Evolutionary conservation across 106 monocot species (phyloP), one percentile per base, ranked within the genome.

Genomic region (Platanthera zijinensis): DNA sequence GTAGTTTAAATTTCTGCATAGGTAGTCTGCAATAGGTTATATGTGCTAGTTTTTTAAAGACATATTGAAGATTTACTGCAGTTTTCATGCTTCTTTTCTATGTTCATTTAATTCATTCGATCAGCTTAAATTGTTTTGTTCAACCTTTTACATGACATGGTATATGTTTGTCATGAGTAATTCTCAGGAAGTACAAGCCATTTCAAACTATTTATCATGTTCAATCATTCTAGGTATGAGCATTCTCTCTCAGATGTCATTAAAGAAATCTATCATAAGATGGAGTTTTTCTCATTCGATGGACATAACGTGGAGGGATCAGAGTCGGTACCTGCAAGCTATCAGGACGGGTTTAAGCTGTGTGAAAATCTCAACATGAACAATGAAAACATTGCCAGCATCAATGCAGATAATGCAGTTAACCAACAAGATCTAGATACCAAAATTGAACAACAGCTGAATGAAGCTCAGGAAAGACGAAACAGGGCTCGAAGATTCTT

Each of bases 261-360:
- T 76, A 75, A 83, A 52, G 85, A 83, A 69, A 91, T 96, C 45
- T 96, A 89, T 74, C 46, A 51, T 8, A 39, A 83, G 62, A 93
- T 96, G 96, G 96, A 96, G 76, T 93, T 96, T 76, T 78, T 86
- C 50, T 80, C 90, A 12, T 93, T 87, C 72, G 86, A 86, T 80
- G 83, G 75, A 21, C 81, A 80, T 46, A 87, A 84, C 22, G 50
- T 78, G 49, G 94, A 80, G 75, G 73, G 78, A 68, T 85, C 84
- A 14, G 80, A 69, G 52, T 76, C 90, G n/a, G 39, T 79, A 46
- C 78, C 77, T 75, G 83, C 53, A 63, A 88, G 86, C 81, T 89
- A 81, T 53, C 52, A 73, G 39, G 83, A 86, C 67, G 90, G 84
- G 45, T 19, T 64, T 47, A 78, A 77, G 5, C 53, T 48, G 32